These are phyloP conservation scores for Globisporangium abappressorium DNA, from an alignment of 352 stramenopile species.

Conservation along the genomic window DNA sequence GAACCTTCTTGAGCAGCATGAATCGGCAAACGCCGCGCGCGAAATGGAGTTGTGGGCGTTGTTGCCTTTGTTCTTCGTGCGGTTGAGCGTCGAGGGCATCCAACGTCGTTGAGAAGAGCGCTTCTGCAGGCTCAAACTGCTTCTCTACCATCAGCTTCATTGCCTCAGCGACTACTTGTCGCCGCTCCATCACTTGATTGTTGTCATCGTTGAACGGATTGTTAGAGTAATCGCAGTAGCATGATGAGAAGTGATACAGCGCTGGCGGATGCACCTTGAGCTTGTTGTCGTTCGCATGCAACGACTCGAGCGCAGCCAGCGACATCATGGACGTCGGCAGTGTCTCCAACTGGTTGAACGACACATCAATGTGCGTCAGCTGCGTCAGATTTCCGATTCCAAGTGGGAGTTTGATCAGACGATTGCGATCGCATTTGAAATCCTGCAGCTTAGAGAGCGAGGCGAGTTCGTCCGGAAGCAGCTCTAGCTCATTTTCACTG, in stretches of 20 bases:
- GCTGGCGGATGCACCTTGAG: constrained; percentile 30
- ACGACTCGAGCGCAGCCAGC: constrained; percentile 29
- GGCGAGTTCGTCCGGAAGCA: constrained; percentile 39
- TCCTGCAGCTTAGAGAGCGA: constrained; percentile 32
- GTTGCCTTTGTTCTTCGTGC: constrained; percentile 19
- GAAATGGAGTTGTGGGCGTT: constrained; percentile 31
- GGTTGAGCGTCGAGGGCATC: constrained; percentile 16
- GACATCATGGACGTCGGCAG: constrained; percentile 54
- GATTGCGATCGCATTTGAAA: constrained; percentile 39
- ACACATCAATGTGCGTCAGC: constrained; percentile 40
- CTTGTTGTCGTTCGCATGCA: constrained; percentile 50
- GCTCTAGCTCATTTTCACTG: constrained; percentile 36
- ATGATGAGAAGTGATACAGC: constrained; percentile 19
- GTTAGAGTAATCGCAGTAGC: constrained; percentile 58
- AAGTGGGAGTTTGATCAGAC: constrained; percentile 32
- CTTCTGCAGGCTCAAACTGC: constrained; percentile 28
- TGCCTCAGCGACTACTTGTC: constrained; percentile 19
- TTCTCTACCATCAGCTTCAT: constrained; percentile 27
- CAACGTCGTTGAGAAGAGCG: constrained; percentile 30
- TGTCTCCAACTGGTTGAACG: constrained; percentile 39
- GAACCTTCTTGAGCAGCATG: constrained; percentile 29
- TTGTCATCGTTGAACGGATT: constrained; percentile 45
- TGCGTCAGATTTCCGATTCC: constrained; percentile 30
- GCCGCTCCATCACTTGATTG: background rate
- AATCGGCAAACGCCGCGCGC: constrained; percentile 45